Conservation (phyloP, 495 filamentous ascomycete species). For the Lasiosphaeria miniovina region DNA sequence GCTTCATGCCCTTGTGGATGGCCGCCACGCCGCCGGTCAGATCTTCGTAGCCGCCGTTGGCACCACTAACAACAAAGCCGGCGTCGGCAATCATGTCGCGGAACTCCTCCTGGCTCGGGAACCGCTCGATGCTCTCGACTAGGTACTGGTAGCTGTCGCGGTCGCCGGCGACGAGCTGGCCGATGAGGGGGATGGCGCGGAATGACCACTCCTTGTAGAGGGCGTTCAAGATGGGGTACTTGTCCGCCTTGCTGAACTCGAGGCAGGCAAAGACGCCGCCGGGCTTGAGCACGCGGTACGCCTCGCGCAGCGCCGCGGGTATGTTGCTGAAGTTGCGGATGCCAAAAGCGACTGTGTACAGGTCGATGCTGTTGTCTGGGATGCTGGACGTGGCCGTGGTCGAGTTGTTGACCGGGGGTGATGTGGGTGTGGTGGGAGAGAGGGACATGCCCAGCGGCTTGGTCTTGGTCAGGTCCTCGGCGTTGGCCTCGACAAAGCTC, state of each 20-base stretch:
- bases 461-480: conserved; percentile 59
- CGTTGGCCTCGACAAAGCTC: conserved; percentile 85
- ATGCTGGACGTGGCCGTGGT: conserved; percentile 45
- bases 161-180: conserved; percentile 91
- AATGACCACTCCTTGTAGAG: conserved; percentile 97
- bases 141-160: conserved; percentile 97
- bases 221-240: conserved; percentile 66
- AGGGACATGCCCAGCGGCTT: conserved; percentile 15
- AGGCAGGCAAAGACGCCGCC: conserved; percentile 96
- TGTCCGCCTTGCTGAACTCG: conserved; percentile 85
- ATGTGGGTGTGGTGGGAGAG: conserved; percentile 2
- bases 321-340: conserved; percentile 96
- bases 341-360: conserved; percentile 97
- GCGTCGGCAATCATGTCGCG: conserved; percentile 82
- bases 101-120: conserved; percentile 82
- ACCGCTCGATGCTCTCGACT: conserved; percentile 94
- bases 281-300: conserved; percentile 83
- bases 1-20: conserved; percentile 96
- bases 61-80: conserved; percentile 75
- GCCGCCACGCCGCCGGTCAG: conserved; percentile 88
- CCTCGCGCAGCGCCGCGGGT: conserved; percentile 71
- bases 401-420: background rate
- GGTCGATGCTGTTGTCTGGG: conserved; percentile 63
- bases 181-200: conserved; percentile 87
- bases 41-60: conserved; percentile 80